Conservation (phyloP, 2,329 filamentous ascomycete species). For the Zymoseptoria brevis region DNA sequence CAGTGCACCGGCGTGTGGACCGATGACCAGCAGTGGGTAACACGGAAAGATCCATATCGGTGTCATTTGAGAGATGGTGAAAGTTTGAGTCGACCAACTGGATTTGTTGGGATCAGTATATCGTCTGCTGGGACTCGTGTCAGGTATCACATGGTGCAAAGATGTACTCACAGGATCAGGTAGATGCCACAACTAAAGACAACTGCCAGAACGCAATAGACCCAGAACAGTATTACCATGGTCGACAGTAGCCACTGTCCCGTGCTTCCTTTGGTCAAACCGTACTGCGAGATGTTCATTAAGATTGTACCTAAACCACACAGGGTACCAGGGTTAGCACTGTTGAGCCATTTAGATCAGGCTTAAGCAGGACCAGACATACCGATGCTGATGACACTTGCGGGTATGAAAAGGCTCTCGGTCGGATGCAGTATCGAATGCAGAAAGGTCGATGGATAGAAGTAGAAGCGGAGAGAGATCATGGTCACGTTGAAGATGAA, state of each 20-base stretch:
- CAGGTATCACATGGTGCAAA: background rate
- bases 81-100: conserved; percentile 55
- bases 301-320: conserved; percentile 33
- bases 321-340: background rate
- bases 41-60: conserved; percentile 83
- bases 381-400: conserved; percentile 59
- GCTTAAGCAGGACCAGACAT: background rate
- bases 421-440: conserved; percentile 67
- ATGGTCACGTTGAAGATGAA: conserved; percentile 64
- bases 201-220: conserved; percentile 62
- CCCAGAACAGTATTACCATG: conserved; percentile 66
- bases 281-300: conserved; percentile 70
- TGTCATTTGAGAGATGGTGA: conserved; percentile 75
- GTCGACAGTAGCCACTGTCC: conserved; percentile 48
- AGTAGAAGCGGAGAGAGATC: conserved; percentile 60
- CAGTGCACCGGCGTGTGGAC: conserved; percentile 60
- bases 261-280: conserved; percentile 39
- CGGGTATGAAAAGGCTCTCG: conserved; percentile 69
- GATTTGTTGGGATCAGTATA: too few species aligned
- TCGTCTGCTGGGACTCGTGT: too few species aligned
- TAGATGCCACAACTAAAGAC: conserved; percentile 64
- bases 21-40: conserved; percentile 70
- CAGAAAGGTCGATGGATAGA: conserved; percentile 61
- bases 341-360: background rate
- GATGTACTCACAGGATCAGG: conserved; percentile 54